Evolutionary conservation across 176 grass and related monocot genomes (phyloP).

Genomic region (Stipa capillata): DNA sequence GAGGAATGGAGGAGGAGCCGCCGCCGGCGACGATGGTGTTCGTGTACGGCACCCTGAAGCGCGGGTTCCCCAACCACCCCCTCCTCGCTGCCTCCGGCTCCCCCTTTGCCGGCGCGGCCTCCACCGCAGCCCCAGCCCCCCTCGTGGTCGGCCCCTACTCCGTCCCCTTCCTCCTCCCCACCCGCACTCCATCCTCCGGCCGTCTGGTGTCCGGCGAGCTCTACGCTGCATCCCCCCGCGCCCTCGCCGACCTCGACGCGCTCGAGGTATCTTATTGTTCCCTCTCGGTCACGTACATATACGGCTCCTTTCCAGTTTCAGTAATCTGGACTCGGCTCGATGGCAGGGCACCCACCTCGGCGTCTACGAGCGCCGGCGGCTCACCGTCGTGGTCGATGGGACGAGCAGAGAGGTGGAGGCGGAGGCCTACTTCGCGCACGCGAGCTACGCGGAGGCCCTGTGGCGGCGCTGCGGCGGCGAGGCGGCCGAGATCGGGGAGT

Average conservation of each 20-base stretch:
- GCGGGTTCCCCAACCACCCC: constrained; percentile 57
- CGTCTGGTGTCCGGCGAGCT: constrained; percentile 35
- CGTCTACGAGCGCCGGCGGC: constrained; percentile 52
- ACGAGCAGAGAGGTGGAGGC: constrained; percentile 15
- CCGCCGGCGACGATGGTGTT: constrained; percentile 43
- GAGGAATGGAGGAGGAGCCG: background rate
- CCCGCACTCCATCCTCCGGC: background rate
- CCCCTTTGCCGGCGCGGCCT: constrained; percentile 19
- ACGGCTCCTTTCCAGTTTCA: background rate
- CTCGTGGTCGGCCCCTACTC: constrained; percentile 50
- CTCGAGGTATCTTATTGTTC: constrained; percentile 22
- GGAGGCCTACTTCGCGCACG: constrained; percentile 71
- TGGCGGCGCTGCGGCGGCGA: constrained; percentile 54
- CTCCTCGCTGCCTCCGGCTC: constrained; percentile 17
- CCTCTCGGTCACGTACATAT: background rate
- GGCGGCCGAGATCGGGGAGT: constrained; percentile 38
- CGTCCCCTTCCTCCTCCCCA: constrained; percentile 53
- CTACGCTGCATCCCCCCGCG: constrained; percentile 13
- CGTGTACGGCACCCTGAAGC: constrained; percentile 79
- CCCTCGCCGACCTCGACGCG: constrained; percentile 45
- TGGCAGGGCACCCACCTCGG: constrained; percentile 56
- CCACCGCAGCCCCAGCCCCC: constrained; percentile 21
- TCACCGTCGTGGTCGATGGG: constrained; percentile 20
- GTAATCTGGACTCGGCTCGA: background rate
- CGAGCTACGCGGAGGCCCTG: constrained; percentile 59